Evolutionary conservation across 2,329 filamentous ascomycete species (phyloP), one percentile per base, ranked within the genome.

Genomic region (Neofusicoccum umdonicola): DNA sequence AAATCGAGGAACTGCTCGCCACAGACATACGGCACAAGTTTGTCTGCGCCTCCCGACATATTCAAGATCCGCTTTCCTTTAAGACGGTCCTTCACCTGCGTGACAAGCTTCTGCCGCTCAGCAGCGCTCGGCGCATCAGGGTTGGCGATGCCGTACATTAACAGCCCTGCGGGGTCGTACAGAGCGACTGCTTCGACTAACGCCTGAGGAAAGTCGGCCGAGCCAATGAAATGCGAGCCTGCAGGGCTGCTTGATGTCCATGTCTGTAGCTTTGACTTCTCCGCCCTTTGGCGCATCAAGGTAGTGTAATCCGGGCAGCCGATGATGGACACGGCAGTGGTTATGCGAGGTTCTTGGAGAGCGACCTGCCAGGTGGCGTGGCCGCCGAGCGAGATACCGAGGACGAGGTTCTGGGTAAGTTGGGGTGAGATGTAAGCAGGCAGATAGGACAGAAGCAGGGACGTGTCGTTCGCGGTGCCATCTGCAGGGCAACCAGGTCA

Each of bases 221-320:
- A 93, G 2, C 92, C 92, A 0, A 96, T 73, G 71, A 98, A 96
- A 0, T 83, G 78, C 0, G 81, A 76, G 0, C 88, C 88, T 0
- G 83, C 81, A 0, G 83, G 81, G 15, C 85, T 80, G 12, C 83
- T 82, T 1, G 80, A 75, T 0, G 83, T 85, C 77, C 85, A 92
- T 0, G 87, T 85, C 13, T 82, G 68, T 11, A 90, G 80, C 71
- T 89, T 91, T 0, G 89, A 90, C 42, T 88, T 81, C 4, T 85
- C 82, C 0, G 94, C 94, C 11, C 95, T 91, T 70, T 94, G 88
- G 8, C 82, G 83, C 87, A 98, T 90, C 15, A 98, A 81, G 75
- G 90, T 83, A 68, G 88, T 86, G 71, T 91, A 97, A 77, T 99
- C 94, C 0, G 93, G 92, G 76, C 93, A 97, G 1, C 94, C 95